Percentiles rank a stretch among this genome's conserved stretches.
phyloP scores from a whole-genome alignment of 306 rosid species.

The Calophaca sinica region DNA sequence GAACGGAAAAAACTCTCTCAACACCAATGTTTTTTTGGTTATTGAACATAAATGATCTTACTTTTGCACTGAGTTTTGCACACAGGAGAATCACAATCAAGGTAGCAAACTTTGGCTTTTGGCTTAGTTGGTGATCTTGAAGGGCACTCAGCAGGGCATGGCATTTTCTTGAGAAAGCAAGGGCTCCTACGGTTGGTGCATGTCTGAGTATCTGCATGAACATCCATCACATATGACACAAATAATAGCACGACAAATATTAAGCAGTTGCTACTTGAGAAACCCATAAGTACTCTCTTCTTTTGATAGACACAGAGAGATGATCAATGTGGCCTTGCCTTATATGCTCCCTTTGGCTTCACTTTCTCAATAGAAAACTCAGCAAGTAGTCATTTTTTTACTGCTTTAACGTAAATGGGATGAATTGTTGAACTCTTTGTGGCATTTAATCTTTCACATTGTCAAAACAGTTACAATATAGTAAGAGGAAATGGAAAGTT shows the following conservation, averaged over 20 bases:
- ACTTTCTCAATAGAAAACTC: slow-evolving; percentile 16
- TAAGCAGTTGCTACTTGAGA: slow-evolving; percentile 38
- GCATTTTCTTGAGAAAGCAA: slow-evolving; percentile 54
- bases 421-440: slow-evolving; percentile 26
- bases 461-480: slow-evolving; percentile 30
- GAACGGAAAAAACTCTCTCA: no score
- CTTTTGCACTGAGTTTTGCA: slow-evolving; percentile 82
- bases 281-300: slow-evolving; percentile 49
- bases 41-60: slow-evolving; percentile 39
- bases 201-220: slow-evolving; percentile 41
- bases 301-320: slow-evolving; percentile 25
- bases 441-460: slow-evolving; percentile 33
- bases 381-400: slow-evolving; percentile 48
- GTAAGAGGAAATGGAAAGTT: slow-evolving; percentile 18
- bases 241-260: slow-evolving; percentile 43
- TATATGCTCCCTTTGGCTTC: neutral
- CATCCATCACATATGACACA: slow-evolving; percentile 47
- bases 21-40: no score
- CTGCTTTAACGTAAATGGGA: slow-evolving; percentile 7
- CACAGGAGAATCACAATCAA: slow-evolving; percentile 69
- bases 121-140: slow-evolving; percentile 52
- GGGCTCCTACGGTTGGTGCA: slow-evolving; percentile 53
- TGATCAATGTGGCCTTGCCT: slow-evolving; percentile 3
- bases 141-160: slow-evolving; percentile 70
- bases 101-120: slow-evolving; percentile 65